phyloP scores from a whole-genome alignment of 2,329 filamentous ascomycete genomes.

The Sporothrix mexicana region DNA sequence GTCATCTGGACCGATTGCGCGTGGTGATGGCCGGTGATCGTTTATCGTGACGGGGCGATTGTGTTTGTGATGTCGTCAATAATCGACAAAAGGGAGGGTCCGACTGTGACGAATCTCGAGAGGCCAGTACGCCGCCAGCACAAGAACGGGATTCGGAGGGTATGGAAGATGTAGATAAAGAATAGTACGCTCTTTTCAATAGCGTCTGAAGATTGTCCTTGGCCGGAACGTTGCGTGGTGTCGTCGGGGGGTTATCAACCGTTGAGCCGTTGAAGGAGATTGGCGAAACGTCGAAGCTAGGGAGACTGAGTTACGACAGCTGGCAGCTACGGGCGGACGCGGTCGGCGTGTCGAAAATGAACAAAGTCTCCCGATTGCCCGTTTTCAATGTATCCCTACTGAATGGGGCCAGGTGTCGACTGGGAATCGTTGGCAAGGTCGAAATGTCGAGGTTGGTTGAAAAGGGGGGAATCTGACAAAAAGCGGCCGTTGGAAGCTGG shows the following conservation, averaged over 20 bases:
- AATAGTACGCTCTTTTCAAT: neutral
- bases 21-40: neutral
- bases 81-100: constrained; percentile 5
- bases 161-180: neutral
- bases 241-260: neutral
- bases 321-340: neutral
- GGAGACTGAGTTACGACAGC: neutral
- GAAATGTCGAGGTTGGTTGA: neutral
- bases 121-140: too few relatives aligned
- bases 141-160: neutral
- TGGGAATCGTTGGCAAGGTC: neutral
- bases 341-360: neutral
- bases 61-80: neutral
- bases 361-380: too few relatives aligned
- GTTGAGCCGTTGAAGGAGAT: too few relatives aligned
- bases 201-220: neutral
- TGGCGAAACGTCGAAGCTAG: neutral
- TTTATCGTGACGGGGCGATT: neutral
- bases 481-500: neutral
- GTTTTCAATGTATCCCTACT: too few relatives aligned
- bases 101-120: neutral
- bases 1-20: constrained; percentile 23
- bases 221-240: neutral
- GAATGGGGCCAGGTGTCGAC: neutral
- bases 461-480: constrained; percentile 10